These are phyloP conservation scores for Eragrostis nindensis DNA, from an alignment of 176 grass and related monocot genomes.

Conservation along the genomic window DNA sequence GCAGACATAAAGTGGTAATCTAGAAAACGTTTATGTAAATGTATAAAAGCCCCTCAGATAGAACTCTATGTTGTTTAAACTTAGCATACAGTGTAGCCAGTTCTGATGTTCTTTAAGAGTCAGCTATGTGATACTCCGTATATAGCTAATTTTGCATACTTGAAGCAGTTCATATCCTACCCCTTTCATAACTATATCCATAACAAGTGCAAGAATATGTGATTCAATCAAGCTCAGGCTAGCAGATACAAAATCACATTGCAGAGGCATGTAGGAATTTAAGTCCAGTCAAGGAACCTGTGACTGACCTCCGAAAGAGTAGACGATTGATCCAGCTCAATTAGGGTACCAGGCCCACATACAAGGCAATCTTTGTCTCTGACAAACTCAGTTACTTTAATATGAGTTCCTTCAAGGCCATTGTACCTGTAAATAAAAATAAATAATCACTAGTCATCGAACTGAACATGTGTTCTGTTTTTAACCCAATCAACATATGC, in stretches of 20 bases:
- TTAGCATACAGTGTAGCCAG: neutral
- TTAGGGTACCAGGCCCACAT: constrained; percentile 83
- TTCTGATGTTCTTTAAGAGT: neutral
- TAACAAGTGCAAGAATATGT: neutral
- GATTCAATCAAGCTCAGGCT: neutral
- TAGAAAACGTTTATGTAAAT: neutral
- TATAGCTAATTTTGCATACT: neutral
- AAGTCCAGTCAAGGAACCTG: neutral
- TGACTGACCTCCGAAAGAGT: constrained; percentile 70
- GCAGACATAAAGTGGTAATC: neutral
- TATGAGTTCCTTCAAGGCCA: constrained; percentile 83
- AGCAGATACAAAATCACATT: neutral
- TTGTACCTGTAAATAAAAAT: constrained; percentile 69
- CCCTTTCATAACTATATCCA: neutral
- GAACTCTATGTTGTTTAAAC: neutral
- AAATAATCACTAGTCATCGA: constrained; percentile 11
- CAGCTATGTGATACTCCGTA: neutral
- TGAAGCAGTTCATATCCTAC: constrained; percentile 20
- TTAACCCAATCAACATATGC: neutral
- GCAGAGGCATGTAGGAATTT: neutral
- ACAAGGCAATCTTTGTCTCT: constrained; percentile 92
- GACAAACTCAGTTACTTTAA: constrained; percentile 93
- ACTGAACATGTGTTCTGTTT: neutral
- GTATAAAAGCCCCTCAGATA: neutral
- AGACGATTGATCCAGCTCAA: constrained; percentile 68